Percentiles rank a stretch among this genome's conserved stretches.
Conservation (phyloP, 2,329 filamentous ascomycete species). For the Diaporthe amygdali region DNA sequence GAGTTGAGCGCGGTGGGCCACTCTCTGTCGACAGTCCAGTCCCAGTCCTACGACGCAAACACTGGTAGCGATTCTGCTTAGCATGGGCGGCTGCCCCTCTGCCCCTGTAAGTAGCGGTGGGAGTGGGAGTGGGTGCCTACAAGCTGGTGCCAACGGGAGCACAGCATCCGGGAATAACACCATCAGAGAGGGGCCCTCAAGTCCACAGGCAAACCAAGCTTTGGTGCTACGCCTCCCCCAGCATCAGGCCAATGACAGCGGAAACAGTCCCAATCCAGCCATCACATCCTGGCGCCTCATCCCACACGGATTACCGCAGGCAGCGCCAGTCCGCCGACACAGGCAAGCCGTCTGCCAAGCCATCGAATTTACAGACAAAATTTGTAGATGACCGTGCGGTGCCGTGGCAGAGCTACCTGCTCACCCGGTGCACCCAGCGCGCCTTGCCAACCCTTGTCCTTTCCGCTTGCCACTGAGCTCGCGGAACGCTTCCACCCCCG, state of each 20-base stretch:
- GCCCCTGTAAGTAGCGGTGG: constrained; percentile 11
- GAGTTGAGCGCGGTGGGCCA: not conserved
- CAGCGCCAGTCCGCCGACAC: not conserved
- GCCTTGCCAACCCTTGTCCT: not conserved
- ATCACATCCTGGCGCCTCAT: not conserved
- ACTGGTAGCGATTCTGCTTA: constrained; percentile 2
- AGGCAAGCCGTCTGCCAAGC: not conserved
- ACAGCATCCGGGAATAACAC: constrained; percentile 13
- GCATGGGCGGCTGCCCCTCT: not conserved
- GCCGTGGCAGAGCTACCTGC: not conserved
- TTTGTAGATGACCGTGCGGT: not conserved
- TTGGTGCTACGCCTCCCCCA: not conserved
- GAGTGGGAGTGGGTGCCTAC: not conserved
- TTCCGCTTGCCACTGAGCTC: not conserved
- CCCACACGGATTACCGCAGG: not conserved
- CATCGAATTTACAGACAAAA: not conserved
- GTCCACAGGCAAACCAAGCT: constrained; percentile 1
- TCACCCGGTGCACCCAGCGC: not conserved
- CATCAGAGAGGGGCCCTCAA: not conserved
- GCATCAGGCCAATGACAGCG: constrained; percentile 8
- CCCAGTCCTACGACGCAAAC: not conserved
- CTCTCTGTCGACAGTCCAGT: not conserved
- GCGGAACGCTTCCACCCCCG: constrained; percentile 5
- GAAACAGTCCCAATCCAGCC: not conserved
- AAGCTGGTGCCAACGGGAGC: not conserved